A percentile compares a stretch with the other conserved stretches of the same genome.
Evolutionary conservation across 345 rosid genomes (phyloP).

Genomic region (Eucalyptus cloeziana): DNA sequence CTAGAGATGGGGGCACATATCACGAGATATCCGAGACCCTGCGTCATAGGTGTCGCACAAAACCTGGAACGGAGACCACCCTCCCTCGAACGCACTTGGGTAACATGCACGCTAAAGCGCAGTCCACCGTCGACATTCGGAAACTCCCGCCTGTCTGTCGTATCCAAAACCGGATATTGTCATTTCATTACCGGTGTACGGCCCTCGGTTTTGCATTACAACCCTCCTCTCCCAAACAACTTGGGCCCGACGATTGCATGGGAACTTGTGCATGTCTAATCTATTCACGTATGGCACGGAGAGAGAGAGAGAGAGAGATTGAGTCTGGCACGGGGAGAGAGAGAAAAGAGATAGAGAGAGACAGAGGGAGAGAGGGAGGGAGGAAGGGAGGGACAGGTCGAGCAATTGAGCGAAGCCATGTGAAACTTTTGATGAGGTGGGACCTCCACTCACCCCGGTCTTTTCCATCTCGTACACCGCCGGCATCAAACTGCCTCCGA

Average conservation of each 20-base stretch:
- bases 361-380: too few species aligned
- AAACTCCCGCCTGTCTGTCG: not conserved
- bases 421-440: not conserved
- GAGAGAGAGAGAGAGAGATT: not conserved
- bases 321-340: too few species aligned
- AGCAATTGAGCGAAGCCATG: not conserved
- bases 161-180: not conserved
- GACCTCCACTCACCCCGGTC: not conserved
- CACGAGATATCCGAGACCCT: not conserved
- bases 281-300: not conserved
- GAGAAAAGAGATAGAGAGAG: not conserved
- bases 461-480: not conserved
- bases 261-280: not conserved
- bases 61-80: not conserved
- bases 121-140: not conserved
- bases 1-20: not conserved
- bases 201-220: not conserved
- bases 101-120: not conserved
- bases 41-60: not conserved
- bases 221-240: not conserved
- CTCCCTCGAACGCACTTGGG: not conserved
- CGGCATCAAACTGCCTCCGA: not conserved
- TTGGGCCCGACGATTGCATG: not conserved
- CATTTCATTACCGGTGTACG: not conserved
- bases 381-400: not conserved